Evolutionary conservation across 768 basidiomycete species (phyloP), one percentile per base, ranked within the genome.

Genomic region (Boletus rubropictus): DNA sequence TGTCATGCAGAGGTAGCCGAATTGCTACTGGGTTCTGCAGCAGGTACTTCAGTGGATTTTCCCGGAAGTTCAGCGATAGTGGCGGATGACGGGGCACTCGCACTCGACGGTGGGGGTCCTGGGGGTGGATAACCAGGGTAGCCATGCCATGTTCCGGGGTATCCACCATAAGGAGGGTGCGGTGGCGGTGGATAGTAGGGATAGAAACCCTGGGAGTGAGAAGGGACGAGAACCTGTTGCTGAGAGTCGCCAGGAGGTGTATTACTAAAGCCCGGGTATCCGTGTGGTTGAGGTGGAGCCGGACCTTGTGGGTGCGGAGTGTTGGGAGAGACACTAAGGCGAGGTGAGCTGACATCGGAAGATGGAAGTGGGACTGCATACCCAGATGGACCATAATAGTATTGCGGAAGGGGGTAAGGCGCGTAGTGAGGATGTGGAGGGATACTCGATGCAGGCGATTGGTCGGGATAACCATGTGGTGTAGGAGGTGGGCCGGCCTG

Each of bases 81-180:
- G 1, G 40, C 11, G 10, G 64, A 29, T 4, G 64, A 42, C 2
- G 62, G 37, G 20, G 47, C 50, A 14, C 3, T 46, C 31, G 46
- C 37, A n/a, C 36, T 40, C 1, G 63, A 44, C 12, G 63, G 63
- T 25, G 62, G 39, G 25, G 58, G 42, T 15, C 59, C 57, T 14
- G 50, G 56, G 36, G 63, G 56, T n/a, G 66, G 63, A 48, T 69
- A 70, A 15, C 52, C 50, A 10, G 62, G 46, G 40, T 69, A 70
- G 3, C 53, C 52, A 2, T 50, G 60, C 67, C 64, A 67, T 5
- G 55, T 24, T 14, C 39, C 35, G 0, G 63, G 49, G 46, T 70
- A 70, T 1, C 63, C 64, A 31, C 61, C 59, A 32, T 65, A 68
- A 1, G 59, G 49, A 21, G 49, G 49, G 22, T 61, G 64, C 10